Evolutionary conservation across 306 rosid genomes (phyloP).

Genomic region (Neltuma alba): DNA sequence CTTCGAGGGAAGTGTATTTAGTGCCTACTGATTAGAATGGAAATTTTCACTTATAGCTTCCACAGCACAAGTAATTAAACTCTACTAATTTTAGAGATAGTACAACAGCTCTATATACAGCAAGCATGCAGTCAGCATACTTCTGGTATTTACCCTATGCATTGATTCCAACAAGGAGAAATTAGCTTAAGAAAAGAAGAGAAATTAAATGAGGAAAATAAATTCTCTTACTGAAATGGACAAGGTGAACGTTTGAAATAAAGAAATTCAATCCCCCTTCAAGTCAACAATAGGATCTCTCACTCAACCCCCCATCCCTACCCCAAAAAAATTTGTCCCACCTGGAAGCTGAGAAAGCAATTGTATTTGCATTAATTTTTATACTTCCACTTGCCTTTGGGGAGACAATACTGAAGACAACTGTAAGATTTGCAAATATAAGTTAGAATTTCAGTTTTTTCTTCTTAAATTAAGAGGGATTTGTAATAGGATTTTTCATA

Average conservation of each 20-base stretch:
- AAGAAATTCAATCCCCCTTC: too few relatives aligned
- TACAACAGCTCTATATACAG: neutral
- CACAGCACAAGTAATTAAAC: neutral
- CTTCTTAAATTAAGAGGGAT: neutral
- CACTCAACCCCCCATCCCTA: neutral
- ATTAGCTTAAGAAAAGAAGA: too few relatives aligned
- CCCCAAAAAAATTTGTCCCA: neutral
- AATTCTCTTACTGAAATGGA: neutral
- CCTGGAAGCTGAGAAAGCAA: neutral
- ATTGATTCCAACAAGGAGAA: neutral
- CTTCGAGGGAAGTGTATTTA: neutral
- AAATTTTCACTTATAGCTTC: too few relatives aligned
- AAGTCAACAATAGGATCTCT: neutral
- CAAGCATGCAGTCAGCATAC: neutral
- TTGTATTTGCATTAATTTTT: neutral
- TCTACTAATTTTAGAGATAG: neutral
- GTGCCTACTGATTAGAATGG: neutral
- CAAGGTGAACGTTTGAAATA: neutral
- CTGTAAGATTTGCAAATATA: neutral
- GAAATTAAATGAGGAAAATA: neutral
- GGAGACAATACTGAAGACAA: neutral
- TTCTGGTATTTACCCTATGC: neutral
- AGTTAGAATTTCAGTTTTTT: neutral
- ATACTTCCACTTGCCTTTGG: neutral
- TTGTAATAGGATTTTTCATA: neutral